Percentiles rank a stretch among this genome's conserved stretches.
Conservation (phyloP, 2,329 filamentous ascomycete genomes). For the Hortaea werneckii region DNA sequence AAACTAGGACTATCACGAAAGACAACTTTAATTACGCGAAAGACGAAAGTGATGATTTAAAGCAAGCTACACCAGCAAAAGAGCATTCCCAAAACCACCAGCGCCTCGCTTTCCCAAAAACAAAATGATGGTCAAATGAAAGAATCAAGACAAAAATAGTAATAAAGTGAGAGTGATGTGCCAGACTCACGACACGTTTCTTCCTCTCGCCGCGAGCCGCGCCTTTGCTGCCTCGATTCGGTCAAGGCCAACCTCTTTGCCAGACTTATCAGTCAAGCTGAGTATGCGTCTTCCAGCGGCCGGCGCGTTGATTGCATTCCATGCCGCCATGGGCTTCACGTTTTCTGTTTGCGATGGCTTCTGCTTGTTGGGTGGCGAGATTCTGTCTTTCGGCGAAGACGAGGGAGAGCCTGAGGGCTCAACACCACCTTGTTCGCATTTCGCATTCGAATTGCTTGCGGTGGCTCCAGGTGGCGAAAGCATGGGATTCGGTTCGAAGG, state of each 20-base stretch:
- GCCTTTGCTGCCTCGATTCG: conserved; percentile 17
- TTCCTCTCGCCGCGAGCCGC: conserved; percentile 15
- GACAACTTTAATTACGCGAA: no score
- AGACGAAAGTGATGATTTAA: no score
- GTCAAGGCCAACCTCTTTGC: conserved; percentile 12
- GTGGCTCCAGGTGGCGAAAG: conserved; percentile 3
- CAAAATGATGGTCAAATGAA: background rate
- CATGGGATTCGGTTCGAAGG: conserved; percentile 9
- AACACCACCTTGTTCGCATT: conserved; percentile 1
- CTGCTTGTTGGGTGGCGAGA: conserved; percentile 7
- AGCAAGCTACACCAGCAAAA: no score
- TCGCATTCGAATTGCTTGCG: conserved; percentile 3
- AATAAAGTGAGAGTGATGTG: no score
- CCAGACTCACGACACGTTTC: conserved; percentile 3
- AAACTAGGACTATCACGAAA: no score
- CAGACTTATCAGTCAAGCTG: conserved; percentile 10
- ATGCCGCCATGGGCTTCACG: conserved; percentile 17
- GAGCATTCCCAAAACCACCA: background rate
- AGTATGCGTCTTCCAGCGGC: conserved; percentile 7
- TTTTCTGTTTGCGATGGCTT: conserved; percentile 5
- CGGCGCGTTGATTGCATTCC: conserved; percentile 17
- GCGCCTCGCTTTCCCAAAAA: background rate
- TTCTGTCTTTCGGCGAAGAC: conserved; percentile 14
- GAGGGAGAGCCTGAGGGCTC: conserved; percentile 1
- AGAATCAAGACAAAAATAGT: background rate